Percentiles rank a stretch among this genome's conserved stretches.
phyloP scores from a whole-genome alignment of 306 rosid genomes.

The Prunus davidiana region DNA sequence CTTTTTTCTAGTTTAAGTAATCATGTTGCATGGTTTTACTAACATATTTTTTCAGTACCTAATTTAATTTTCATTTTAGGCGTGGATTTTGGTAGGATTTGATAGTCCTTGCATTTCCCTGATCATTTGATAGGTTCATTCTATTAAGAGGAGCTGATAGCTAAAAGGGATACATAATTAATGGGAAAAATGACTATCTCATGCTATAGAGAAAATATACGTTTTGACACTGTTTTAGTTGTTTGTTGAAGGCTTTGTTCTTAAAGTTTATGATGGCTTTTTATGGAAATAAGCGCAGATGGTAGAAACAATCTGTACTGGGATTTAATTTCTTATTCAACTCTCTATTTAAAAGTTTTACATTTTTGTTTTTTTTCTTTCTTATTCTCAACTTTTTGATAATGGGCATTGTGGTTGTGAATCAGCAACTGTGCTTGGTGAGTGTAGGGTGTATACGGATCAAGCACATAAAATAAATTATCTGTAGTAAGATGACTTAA shows the following conservation, averaged over 20 bases:
- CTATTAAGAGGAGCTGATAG: background rate
- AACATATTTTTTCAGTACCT: background rate
- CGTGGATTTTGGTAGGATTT: background rate
- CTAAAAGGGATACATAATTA: background rate
- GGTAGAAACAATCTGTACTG: background rate
- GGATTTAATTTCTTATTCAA: background rate
- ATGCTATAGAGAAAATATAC: background rate
- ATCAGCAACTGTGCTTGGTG: background rate
- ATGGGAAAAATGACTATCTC: background rate
- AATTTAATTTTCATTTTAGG: background rate
- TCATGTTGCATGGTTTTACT: background rate
- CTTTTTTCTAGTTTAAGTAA: background rate
- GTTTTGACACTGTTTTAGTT: background rate
- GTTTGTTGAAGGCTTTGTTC: background rate
- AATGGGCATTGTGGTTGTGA: background rate
- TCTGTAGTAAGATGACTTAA: background rate
- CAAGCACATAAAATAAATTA: background rate
- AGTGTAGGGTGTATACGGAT: background rate
- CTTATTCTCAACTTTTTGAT: background rate
- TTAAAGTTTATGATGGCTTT: background rate
- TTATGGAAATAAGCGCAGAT: background rate
- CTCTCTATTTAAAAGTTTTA: background rate
- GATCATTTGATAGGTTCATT: background rate
- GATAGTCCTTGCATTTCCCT: background rate
- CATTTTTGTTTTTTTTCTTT: background rate